Base-by-base conservation (phyloP, 129 eudicot species). In the Escallonia herrerae region DNA sequence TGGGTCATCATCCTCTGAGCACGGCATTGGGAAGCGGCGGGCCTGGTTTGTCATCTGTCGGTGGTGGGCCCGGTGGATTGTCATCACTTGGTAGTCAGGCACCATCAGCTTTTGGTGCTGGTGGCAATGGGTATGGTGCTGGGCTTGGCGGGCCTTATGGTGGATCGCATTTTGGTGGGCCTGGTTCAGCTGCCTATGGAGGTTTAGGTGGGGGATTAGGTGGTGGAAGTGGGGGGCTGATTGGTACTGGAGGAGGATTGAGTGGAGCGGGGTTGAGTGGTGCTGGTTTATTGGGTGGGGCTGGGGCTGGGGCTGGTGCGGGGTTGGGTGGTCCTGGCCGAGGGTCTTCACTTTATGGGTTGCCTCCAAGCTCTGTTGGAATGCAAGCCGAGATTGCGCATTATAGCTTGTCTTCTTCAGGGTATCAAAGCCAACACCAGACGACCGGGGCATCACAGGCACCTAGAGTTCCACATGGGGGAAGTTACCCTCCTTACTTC, bases 391-490 rank as follows among this genome's bases (percentile, higher is more conserved):
- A 65, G 11, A 67, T 74, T 53, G 72, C 76, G 6, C 82, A 65
- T 13, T 83, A 87, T 69, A 65, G 80, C 65, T 67, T 79, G 72
- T 64, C 95, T 62, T 72, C 70, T 48, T 64, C 77, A 50, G 82
- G 71, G 4, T 82, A 81, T 65, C 83, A 74, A 45, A 60, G 65
- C 67, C 95, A 75, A 67, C 83, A 70, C 37, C 77, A 80, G 46
- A 67, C 77, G 4, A 49, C 78, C 3, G 90, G 83, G 64, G 61
- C 78, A 52, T 74, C 85, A 15, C 77, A 83, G 22, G 81, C 81
- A 15, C 71, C 81, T 68, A 79, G 91, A 72, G 78, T 76, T 52
- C 87, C 87, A 13, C 68, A 80, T 53, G 81, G 84, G n/a, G 87
- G 87, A 53, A 46, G 71, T 56, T 76, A 72, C 65, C 82, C 74